Conservation (phyloP, 345 rosid genomes). For the Fremontodendron californicum region DNA sequence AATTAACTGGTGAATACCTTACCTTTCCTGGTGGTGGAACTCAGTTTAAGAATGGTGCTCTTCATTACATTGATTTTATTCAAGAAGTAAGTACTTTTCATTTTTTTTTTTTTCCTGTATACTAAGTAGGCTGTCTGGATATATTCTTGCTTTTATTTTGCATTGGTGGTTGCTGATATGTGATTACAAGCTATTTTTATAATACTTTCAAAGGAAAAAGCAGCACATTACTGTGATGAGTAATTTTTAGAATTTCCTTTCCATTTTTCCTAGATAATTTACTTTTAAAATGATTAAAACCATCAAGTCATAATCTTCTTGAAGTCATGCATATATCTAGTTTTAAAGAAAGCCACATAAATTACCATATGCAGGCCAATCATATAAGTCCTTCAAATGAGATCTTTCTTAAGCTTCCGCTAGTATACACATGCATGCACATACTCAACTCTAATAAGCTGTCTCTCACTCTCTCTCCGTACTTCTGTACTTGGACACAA, state of each 20-base stretch:
- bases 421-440: not conserved
- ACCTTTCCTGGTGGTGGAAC: constrained; percentile 60
- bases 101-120: not conserved
- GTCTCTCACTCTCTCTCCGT: not conserved
- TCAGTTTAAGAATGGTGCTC: constrained; percentile 50
- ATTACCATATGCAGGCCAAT: not conserved
- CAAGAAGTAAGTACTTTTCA: constrained; percentile 30
- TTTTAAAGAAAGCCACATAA: not conserved
- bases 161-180: constrained; percentile 1
- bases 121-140: not conserved
- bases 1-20: constrained; percentile 47
- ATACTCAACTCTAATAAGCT: not conserved
- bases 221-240: not conserved
- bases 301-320: not conserved
- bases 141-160: not conserved
- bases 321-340: not conserved
- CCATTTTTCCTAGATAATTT: not conserved
- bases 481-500: not conserved
- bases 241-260: constrained; percentile 1
- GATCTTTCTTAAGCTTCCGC: not conserved
- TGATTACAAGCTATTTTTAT: constrained; percentile 14
- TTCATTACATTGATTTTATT: constrained; percentile 46
- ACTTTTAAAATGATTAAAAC: not conserved
- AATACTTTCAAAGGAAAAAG: constrained; percentile 13
- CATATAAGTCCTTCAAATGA: not conserved